Evolutionary conservation across 352 stramenopile species (phyloP).

Genomic region (Peronospora belbahrii): DNA sequence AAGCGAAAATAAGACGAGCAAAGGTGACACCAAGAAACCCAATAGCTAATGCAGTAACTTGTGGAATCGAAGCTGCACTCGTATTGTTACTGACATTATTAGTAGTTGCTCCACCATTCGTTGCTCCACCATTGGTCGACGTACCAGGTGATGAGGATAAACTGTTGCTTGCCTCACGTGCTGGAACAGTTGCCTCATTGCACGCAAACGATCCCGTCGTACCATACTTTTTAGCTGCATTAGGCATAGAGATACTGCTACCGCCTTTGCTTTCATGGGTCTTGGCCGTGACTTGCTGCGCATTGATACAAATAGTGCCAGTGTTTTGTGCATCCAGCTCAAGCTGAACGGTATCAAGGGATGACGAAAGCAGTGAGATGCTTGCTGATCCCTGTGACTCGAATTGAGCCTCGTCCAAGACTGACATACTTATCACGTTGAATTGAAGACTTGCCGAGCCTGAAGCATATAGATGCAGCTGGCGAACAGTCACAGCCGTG

Average conservation of each 20-base stretch:
- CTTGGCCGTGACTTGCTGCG: conserved; percentile 11
- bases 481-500: conserved; percentile 12
- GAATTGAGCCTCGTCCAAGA: conserved; percentile 13
- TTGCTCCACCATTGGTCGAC: conserved; percentile 5
- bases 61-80: conserved; percentile 6
- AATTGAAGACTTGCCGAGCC: conserved; percentile 19
- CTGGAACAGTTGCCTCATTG: conserved; percentile 13
- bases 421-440: conserved; percentile 16
- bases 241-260: conserved; percentile 30
- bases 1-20: conserved; percentile 6
- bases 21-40: conserved; percentile 4
- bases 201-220: conserved; percentile 20
- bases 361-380: conserved; percentile 18
- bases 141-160: too few species aligned
- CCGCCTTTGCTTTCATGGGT: conserved; percentile 15
- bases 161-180: conserved; percentile 16
- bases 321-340: conserved; percentile 19
- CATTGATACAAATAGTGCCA: conserved; percentile 20
- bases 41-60: conserved; percentile 8
- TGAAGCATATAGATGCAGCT: conserved; percentile 15
- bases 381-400: conserved; percentile 11
- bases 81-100: conserved; percentile 14
- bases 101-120: conserved; percentile 3
- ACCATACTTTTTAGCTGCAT: conserved; percentile 21
- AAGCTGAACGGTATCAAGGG: conserved; percentile 10